Evolutionary conservation across 140 eudicot species (phyloP), one percentile per base, ranked within the genome.

Genomic region (Erigeron philadelphicus): DNA sequence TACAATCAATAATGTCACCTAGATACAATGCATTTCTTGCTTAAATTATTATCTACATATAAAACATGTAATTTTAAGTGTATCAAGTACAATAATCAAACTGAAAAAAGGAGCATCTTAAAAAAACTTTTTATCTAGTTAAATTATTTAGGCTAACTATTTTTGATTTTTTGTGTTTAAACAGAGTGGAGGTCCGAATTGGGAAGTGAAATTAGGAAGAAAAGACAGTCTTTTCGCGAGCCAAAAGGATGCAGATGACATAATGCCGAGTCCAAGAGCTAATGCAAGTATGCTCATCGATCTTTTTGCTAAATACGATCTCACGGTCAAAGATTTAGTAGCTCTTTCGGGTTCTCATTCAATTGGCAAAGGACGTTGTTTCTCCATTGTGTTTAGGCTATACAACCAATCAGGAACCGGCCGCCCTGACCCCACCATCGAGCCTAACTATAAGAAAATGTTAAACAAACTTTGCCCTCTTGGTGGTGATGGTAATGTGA

Each of bases 321-420:
- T 93, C 70, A 84, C 98, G 3, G 81, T 84, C 31, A 72, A 78
- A 72, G 95, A 93, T 67, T 61, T 93, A 7, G 98, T 93, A 21
- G 90, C 96, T 71, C 95, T 93, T 21, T 93, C 95, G 0, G 98
- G 98, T 38, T 86, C 98, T 11, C 98, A 93, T 77, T 86, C 98
- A 4, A 86, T 93, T 16, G 98, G 98, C 40, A 59, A 93, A 21
- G 96, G 80, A 0, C 86, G 98, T 66, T 93, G 98, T 53, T 93
- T 93, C 80, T 93, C 98, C 18, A 81, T 93, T 1, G 84, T 86
- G 45, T 78, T 72, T 59, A 77, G 96, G 66, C 86, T 93, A 31
- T 93, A 93, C 83, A 89, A 89, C 75, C 95, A 86, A 56, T 86
- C 95, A 13, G 98, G 92, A 10, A 21, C 93, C 0, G 96, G 96